Base-by-base conservation (phyloP, 306 rosid genomes). In the Pyrus pyrifolia region DNA sequence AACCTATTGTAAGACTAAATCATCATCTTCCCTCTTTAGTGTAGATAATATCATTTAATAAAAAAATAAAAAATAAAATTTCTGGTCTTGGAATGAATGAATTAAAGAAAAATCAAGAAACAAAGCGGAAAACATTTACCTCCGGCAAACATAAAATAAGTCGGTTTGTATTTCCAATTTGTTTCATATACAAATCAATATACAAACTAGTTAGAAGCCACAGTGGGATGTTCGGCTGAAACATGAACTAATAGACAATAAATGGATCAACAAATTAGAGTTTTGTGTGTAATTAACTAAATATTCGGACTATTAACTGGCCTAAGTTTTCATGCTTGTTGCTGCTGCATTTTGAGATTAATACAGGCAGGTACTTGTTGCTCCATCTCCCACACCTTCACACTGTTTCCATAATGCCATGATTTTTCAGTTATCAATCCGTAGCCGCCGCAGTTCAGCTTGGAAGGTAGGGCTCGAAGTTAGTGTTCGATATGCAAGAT, bases 401-500 rank as follows among this genome's bases (percentile, higher is more conserved):
- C 67, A 58, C 5, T 30, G 45, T 46, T 59, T 73, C 66, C 69
- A 46, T 30, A 61, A 68, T 44, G 23, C 51, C 81, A 74, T 53
- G 45, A 60, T 58, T 71, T 40, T 22, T 86, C 86, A 89, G 72
- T 72, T 79, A 70, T 89, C 84, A 30, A 88, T 73, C 76, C 86
- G 85, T 75, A 88, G 74, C 57, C 97, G 98, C 86, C 93, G 86
- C 87, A 89, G 83, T 85, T 96, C 99, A 22, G 88, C 91, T 76
- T 89, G 91, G 90, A 96, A 93, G 70, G 93, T 75, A 23, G 99
- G 96, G 82, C 93, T 91, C 46, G 91, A 86, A 68, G 81, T 76
- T 71, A 93, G 80, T 3, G 97, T 93, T 82, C 96, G 89, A 84
- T 87, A 93, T n/a, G 99, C 93, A 51, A 96, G 98, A 76, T 83